These are phyloP conservation scores for Microstegium vimineum DNA, from an alignment of 176 grass and related monocot genomes.

Conservation along the genomic window DNA sequence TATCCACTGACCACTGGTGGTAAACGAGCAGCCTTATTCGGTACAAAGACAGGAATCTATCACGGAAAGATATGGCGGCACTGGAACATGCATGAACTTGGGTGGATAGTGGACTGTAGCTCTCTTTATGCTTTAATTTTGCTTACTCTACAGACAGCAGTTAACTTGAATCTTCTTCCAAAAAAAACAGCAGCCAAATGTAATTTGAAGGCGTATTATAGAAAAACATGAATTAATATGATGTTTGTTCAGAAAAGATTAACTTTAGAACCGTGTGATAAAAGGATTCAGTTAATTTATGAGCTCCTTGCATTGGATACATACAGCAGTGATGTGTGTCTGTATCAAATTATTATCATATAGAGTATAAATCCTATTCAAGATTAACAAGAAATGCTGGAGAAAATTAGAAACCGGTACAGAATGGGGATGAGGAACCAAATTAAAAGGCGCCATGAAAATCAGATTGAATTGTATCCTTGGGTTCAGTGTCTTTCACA, in stretches of 20 bases:
- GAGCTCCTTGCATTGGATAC: neutral
- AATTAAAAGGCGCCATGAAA: neutral
- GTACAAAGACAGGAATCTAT: neutral
- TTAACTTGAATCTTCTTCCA: neutral
- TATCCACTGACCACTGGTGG: neutral
- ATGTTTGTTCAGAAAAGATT: neutral
- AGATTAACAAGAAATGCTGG: neutral
- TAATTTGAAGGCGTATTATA: neutral
- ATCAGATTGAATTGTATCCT: neutral
- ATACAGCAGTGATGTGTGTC: neutral
- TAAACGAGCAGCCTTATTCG: slow-evolving; percentile 16
- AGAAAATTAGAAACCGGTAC: neutral
- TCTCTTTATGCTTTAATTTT: neutral
- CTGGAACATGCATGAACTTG: slow-evolving; percentile 13
- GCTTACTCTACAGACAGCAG: neutral
- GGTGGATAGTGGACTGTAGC: neutral
- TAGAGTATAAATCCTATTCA: neutral
- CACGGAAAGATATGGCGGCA: slow-evolving; percentile 11
- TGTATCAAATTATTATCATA: neutral
- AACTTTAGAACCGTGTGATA: neutral
- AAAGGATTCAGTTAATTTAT: neutral
- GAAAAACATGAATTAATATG: neutral
- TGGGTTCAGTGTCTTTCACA: too few relatives aligned
- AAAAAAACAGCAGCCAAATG: neutral
- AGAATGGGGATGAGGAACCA: neutral